Conservation (phyloP, 1,284 basidiomycete species). For the Phellinidium pouzarii region DNA sequence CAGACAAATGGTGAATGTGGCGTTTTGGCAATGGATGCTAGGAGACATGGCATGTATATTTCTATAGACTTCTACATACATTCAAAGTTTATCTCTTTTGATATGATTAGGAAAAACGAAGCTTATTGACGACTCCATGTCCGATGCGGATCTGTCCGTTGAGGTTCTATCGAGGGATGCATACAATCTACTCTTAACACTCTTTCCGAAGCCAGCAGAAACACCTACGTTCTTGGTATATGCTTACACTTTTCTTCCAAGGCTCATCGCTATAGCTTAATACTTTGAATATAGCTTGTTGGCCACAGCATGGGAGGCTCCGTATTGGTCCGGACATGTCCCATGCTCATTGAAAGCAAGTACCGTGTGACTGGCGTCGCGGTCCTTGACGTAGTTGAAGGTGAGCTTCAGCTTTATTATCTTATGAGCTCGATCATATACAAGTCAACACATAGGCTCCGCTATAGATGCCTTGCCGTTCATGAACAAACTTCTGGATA, state of each 20-base stretch:
- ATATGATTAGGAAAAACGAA: constrained; percentile 53
- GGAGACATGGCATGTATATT: constrained; percentile 73
- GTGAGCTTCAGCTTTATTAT: constrained; percentile 31
- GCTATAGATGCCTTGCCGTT: constrained; percentile 87
- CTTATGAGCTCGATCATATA: not conserved
- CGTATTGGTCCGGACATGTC: constrained; percentile 69
- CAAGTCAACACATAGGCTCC: constrained; percentile 53
- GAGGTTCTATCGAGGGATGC: constrained; percentile 69
- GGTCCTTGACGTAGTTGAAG: constrained; percentile 96
- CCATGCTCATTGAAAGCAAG: constrained; percentile 56
- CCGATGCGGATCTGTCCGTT: constrained; percentile 67
- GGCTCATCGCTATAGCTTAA: not conserved
- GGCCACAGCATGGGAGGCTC: constrained; percentile 93
- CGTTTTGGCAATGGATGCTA: constrained; percentile 76
- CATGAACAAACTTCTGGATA: constrained; percentile 85
- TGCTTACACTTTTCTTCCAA: constrained; percentile 24
- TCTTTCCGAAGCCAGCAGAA: constrained; percentile 58
- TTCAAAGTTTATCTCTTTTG: not conserved
- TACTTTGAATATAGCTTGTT: constrained; percentile 48
- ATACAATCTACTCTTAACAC: constrained; percentile 52
- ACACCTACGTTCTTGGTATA: constrained; percentile 72
- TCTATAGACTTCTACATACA: constrained; percentile 2
- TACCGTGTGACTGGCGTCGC: constrained; percentile 78
- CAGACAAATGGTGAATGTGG: constrained; percentile 72
- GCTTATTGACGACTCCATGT: constrained; percentile 30